phyloP scores from a whole-genome alignment of 73 alveolate genomes.

The Blepharisma stoltei region DNA sequence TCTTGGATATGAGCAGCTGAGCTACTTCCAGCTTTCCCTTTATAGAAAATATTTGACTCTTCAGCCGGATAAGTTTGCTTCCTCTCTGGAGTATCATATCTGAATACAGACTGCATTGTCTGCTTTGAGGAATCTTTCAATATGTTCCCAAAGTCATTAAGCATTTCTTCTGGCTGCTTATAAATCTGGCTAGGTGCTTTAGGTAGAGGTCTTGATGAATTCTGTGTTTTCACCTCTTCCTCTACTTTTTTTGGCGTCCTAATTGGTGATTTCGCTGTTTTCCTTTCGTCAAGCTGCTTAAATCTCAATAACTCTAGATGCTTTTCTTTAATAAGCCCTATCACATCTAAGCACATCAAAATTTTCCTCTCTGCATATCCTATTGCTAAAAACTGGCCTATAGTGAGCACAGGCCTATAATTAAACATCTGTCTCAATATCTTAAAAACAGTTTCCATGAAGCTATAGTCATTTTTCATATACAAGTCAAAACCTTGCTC shows the following conservation, averaged over 20 bases:
- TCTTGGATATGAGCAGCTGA: too few species aligned
- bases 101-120: too few species aligned
- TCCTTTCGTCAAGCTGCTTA: constrained; percentile 14
- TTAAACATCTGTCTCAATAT: constrained; percentile 34
- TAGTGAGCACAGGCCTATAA: constrained; percentile 47
- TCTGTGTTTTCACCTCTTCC: constrained; percentile 1
- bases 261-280: constrained; percentile 3
- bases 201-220: background rate
- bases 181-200: background rate
- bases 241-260: background rate
- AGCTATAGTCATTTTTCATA: constrained; percentile 52
- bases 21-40: too few species aligned
- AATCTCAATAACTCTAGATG: constrained; percentile 24
- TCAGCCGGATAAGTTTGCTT: too few species aligned
- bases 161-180: constrained; percentile 13
- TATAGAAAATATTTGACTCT: too few species aligned
- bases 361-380: constrained; percentile 59
- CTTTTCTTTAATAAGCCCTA: constrained; percentile 33
- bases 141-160: background rate
- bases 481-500: constrained; percentile 56
- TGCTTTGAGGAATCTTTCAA: background rate
- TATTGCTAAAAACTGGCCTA: constrained; percentile 39
- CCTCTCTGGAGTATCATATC: too few species aligned
- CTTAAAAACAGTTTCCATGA: constrained; percentile 55
- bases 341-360: constrained; percentile 40